A percentile compares a stretch with the other conserved stretches of the same genome.
Conservation (phyloP, 2,329 filamentous ascomycete genomes). For the Coniochaeta sp. region DNA sequence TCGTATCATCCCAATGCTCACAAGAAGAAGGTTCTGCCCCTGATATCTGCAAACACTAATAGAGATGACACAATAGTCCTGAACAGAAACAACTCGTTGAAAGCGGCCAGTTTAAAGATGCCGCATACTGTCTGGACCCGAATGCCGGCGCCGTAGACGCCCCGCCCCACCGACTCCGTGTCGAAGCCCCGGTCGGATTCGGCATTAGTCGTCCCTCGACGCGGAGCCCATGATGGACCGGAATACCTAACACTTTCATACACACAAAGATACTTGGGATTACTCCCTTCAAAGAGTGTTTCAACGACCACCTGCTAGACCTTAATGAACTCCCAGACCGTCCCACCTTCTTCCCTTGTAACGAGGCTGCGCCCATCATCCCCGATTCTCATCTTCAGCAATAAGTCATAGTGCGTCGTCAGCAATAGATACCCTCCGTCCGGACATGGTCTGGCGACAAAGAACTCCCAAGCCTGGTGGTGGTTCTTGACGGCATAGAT, state of each 20-base stretch:
- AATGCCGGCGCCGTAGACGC: not conserved
- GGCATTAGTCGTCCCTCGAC: not conserved
- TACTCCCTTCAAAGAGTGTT: not conserved
- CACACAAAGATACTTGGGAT: not conserved
- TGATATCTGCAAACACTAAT: not conserved
- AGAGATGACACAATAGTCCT: not conserved
- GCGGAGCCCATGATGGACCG: not conserved
- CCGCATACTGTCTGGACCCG: no score
- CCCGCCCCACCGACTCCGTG: not conserved
- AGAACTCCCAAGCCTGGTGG: not conserved
- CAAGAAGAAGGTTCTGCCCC: not conserved
- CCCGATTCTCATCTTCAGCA: not conserved
- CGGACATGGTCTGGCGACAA: not conserved
- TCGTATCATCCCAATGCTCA: not conserved
- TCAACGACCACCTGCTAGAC: not conserved
- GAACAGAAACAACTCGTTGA: not conserved
- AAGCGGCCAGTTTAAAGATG: not conserved
- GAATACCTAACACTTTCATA: not conserved
- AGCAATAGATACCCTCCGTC: not conserved
- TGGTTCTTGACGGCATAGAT: not conserved
- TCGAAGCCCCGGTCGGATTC: not conserved
- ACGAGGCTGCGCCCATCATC: not conserved
- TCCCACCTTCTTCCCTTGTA: not conserved
- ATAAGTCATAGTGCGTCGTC: not conserved
- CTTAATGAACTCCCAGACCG: not conserved